phyloP scores from a whole-genome alignment of 2,329 filamentous ascomycete genomes.

The Graphilbum ipis-grandicollis region DNA sequence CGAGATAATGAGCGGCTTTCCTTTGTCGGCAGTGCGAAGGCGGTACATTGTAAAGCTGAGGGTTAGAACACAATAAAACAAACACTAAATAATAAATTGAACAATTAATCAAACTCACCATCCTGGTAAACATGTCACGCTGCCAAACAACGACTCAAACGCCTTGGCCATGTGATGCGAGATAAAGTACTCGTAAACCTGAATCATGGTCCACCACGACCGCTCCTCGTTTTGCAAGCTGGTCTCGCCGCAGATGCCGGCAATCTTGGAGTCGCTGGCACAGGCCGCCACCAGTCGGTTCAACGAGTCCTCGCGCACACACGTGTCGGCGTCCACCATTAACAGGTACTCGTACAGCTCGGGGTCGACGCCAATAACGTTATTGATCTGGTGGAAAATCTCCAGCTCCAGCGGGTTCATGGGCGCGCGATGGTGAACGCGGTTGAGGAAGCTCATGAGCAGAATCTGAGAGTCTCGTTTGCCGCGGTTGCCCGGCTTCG shows the following conservation, averaged over 20 bases:
- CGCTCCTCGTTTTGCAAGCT: conserved; percentile 88
- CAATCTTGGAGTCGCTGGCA: conserved; percentile 87
- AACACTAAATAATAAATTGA: too few species aligned
- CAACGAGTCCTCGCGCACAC: conserved; percentile 77
- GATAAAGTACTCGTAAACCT: conserved; percentile 99
- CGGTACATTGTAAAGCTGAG: conserved; percentile 98
- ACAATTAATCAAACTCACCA: conserved; percentile 84
- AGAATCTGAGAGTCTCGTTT: conserved; percentile 97
- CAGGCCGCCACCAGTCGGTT: conserved; percentile 87
- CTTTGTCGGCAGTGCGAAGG: conserved; percentile 80
- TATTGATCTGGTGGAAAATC: conserved; percentile 99
- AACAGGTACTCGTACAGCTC: conserved; percentile 94
- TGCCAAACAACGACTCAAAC: conserved; percentile 94
- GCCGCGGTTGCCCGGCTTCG: conserved; percentile 92
- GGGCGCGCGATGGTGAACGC: conserved; percentile 79
- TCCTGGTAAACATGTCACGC: conserved; percentile 95
- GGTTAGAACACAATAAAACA: background rate
- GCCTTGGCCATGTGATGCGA: conserved; percentile 94
- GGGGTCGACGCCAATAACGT: conserved; percentile 94
- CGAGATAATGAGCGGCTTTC: conserved; percentile 84
- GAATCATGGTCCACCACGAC: conserved; percentile 99
- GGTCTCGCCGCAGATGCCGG: conserved; percentile 93
- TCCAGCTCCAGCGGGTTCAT: conserved; percentile 96
- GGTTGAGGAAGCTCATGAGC: conserved; percentile 93
- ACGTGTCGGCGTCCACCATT: conserved; percentile 96